Conservation (phyloP, 139 green algal genomes). For the Trebouxia sp. region DNA sequence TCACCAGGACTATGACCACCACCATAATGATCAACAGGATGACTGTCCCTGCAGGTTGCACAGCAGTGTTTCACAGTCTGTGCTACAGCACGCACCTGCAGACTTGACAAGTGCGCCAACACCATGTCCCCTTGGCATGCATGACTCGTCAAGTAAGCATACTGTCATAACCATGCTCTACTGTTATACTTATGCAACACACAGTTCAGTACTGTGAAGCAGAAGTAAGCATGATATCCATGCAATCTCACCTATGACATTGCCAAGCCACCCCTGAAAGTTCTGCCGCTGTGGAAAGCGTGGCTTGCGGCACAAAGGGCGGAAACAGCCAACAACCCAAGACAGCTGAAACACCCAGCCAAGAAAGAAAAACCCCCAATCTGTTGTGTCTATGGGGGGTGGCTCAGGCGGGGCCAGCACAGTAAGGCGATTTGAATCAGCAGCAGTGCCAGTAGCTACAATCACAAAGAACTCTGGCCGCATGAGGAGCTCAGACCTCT, state of each 20-base stretch:
- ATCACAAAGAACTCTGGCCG: slow-evolving; percentile 1
- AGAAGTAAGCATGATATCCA: too few relatives aligned
- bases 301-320: neutral
- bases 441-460: neutral
- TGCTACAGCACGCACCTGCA: too few relatives aligned
- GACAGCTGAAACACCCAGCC: neutral
- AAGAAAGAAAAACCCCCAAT: slow-evolving; percentile 11
- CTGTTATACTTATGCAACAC: too few relatives aligned
- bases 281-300: slow-evolving; percentile 3
- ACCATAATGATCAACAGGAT: too few relatives aligned
- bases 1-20: too few relatives aligned
- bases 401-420: neutral
- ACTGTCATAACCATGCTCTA: too few relatives aligned
- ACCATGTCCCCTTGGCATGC: too few relatives aligned
- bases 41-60: too few relatives aligned
- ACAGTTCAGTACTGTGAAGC: too few relatives aligned
- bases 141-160: too few relatives aligned
- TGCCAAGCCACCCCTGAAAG: neutral
- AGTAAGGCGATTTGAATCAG: neutral
- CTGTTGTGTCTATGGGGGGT: neutral
- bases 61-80: too few relatives aligned
- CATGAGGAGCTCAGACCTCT: neutral
- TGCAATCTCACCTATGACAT: neutral
- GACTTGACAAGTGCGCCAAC: too few relatives aligned
- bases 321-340: neutral